Conservation (phyloP, 1,284 basidiomycete genomes). For the Cyathus olla region DNA sequence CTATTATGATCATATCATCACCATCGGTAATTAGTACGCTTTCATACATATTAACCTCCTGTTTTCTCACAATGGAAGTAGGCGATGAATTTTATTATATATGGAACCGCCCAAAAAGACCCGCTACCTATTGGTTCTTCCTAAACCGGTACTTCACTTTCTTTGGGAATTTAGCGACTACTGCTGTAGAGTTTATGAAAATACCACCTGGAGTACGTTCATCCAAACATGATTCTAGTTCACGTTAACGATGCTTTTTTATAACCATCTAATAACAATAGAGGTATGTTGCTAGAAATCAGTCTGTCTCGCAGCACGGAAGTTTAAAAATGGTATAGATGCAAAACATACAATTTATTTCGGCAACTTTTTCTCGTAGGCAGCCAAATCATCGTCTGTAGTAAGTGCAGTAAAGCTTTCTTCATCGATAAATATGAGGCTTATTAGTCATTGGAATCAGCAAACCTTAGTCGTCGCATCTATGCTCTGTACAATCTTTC, state of each 20-base stretch:
- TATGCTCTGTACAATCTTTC: constrained; percentile 53
- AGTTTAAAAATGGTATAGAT: constrained; percentile 23
- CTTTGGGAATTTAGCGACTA: constrained; percentile 45
- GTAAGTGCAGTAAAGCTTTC: too few relatives aligned
- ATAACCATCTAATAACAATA: too few relatives aligned
- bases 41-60: too few relatives aligned
- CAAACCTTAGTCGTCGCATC: constrained; percentile 49
- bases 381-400: constrained; percentile 51
- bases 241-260: too few relatives aligned
- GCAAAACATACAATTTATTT: constrained; percentile 39
- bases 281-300: too few relatives aligned
- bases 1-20: constrained; percentile 51
- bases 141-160: constrained; percentile 55
- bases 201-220: too few relatives aligned
- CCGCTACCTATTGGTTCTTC: constrained; percentile 53
- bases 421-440: too few relatives aligned
- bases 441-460: constrained; percentile 27
- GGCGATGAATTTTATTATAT: constrained; percentile 52
- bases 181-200: constrained; percentile 37
- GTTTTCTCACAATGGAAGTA: too few relatives aligned
- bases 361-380: constrained; percentile 50
- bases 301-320: too few relatives aligned
- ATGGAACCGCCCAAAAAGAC: constrained; percentile 49
- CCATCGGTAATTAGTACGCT: constrained; percentile 45
- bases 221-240: too few relatives aligned